A percentile compares a stretch with the other conserved stretches of the same genome.
These are phyloP conservation scores for Scheffersomyces stambukii DNA, from an alignment of 1,139 yeast genomes.

Conservation along the genomic window DNA sequence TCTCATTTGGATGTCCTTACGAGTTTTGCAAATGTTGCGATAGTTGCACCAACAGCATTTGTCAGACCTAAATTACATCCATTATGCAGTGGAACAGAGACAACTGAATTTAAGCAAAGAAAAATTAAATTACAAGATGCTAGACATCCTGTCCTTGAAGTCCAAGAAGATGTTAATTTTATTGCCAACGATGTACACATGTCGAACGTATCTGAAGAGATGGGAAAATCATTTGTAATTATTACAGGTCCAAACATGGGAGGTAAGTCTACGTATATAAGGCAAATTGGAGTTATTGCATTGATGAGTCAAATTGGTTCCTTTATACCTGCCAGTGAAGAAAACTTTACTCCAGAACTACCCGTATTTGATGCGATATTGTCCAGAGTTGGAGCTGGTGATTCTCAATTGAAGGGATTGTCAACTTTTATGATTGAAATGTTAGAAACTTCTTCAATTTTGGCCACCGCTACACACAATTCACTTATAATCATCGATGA, in stretches of 20 bases:
- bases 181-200: conserved; percentile 74
- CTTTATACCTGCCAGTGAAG: conserved; percentile 75
- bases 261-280: conserved; percentile 91
- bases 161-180: conserved; percentile 81
- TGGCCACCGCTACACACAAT: conserved; percentile 78
- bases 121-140: conserved; percentile 61
- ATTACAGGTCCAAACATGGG: conserved; percentile 99
- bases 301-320: conserved; percentile 92
- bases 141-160: conserved; percentile 92
- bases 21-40: conserved; percentile 81
- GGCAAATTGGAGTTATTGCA: conserved; percentile 87
- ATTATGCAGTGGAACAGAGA: too few relatives aligned
- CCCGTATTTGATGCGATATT: conserved; percentile 86
- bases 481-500: conserved; percentile 92
- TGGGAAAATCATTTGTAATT: conserved; percentile 62
- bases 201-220: too few relatives aligned
- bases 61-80: conserved; percentile 64
- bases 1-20: conserved; percentile 80
- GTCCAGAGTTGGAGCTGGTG: conserved; percentile 98
- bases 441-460: conserved; percentile 91
- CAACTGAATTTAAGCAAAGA: conserved; percentile 33
- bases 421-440: conserved; percentile 98
- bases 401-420: conserved; percentile 92
- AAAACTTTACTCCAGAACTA: conserved; percentile 55
- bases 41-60: conserved; percentile 80